Evolutionary conservation across 257 asterid species (phyloP).

Genomic region (Cynanchum wilfordii): DNA sequence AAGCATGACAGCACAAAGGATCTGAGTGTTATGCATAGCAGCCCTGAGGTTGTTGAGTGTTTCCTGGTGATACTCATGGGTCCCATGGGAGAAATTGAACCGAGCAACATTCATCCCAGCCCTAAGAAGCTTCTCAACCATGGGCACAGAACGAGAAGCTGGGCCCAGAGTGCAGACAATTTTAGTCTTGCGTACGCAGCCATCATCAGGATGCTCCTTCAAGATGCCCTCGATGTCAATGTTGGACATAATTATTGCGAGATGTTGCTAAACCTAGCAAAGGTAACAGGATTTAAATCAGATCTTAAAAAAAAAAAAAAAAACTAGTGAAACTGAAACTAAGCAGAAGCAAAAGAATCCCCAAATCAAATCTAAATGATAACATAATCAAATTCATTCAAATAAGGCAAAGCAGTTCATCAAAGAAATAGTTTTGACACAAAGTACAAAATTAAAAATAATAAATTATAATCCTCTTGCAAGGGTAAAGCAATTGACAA

Average conservation of each 20-base stretch:
- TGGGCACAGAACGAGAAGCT: slow-evolving; percentile 65
- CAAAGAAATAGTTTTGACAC: background rate
- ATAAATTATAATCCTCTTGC: background rate
- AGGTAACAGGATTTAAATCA: background rate
- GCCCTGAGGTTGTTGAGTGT: slow-evolving; percentile 55
- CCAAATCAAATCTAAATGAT: background rate
- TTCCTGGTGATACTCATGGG: slow-evolving; percentile 80
- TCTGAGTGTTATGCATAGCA: slow-evolving; percentile 69
- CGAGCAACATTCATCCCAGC: slow-evolving; percentile 94
- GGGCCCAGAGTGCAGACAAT: slow-evolving; percentile 90
- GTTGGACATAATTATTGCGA: slow-evolving; percentile 41
- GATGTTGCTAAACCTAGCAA: background rate
- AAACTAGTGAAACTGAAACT: slow-evolving; percentile 3
- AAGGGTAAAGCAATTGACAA: background rate
- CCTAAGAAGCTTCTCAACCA: slow-evolving; percentile 71
- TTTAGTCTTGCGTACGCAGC: slow-evolving; percentile 71
- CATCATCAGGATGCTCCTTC: slow-evolving; percentile 44
- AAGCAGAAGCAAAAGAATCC: slow-evolving; percentile 1
- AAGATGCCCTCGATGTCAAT: slow-evolving; percentile 58
- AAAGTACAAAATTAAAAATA: background rate
- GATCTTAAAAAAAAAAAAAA: background rate
- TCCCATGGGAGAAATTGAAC: slow-evolving; percentile 86
- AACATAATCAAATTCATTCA: background rate
- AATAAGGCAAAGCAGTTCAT: background rate
- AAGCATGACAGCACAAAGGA: slow-evolving; percentile 81